Evolutionary conservation across 139 green algal species (phyloP), one percentile per base, ranked within the genome.

Genomic region (Tetradesmus obliquus): DNA sequence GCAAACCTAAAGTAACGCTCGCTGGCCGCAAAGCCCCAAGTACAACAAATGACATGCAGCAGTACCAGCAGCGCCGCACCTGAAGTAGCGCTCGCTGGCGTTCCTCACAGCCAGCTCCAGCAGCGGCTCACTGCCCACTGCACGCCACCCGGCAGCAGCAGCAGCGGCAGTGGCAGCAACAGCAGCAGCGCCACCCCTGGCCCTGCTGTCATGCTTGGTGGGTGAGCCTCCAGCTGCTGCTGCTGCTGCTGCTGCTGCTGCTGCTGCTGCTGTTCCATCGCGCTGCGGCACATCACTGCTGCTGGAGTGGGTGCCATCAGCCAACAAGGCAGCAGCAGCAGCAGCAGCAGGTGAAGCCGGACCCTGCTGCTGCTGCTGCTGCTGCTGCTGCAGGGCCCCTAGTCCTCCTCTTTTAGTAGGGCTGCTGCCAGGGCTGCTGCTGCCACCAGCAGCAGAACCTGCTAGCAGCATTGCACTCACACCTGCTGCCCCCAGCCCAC

Each of bases 41-140:
- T n/a, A n/a, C n/a, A n/a, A n/a, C n/a, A n/a, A n/a, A n/a, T n/a
- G n/a, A n/a, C n/a, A n/a, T n/a, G n/a, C n/a, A n/a, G n/a, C n/a
- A n/a, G n/a, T n/a, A n/a, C n/a, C n/a, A n/a, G 72, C 82, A 86
- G 13, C 51, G 17, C 53, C 24, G 0, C 24, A 84, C 88, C 88
- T 84, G 89, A 92, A 92, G 84, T 92, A 92, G 55, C 89, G 83
- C 7, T 92, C 89, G 84, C 89, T 92, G 5, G 80, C 66, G 58
- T 92, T 92, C 3, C 81, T 32, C 5, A 92, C 89, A 15, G 10
- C 22, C 66, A 89, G 5, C 89, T 92, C 89, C 58, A 92, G 15
- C 62, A 92, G 66, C 32, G 66, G 69, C 45, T 84, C 82, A 20
- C 82, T 82, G 6, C 53, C 62, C 22, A 74, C 62, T 12, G 54